phyloP scores from a whole-genome alignment of 257 asterid species.

The Euphrasia confusa region DNA sequence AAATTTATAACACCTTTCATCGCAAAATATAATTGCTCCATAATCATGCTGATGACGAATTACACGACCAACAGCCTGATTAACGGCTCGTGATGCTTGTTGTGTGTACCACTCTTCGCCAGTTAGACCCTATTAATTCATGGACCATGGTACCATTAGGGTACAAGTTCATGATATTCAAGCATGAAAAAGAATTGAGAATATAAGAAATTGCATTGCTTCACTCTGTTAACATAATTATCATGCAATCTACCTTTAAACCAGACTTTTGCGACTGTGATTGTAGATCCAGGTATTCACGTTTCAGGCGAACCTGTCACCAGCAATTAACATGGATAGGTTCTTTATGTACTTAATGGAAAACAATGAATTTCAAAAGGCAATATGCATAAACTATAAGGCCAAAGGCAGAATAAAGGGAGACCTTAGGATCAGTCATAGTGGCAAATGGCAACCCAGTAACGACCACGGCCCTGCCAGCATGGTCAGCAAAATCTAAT shows the following conservation, averaged over 20 bases:
- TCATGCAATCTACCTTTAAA: constrained; percentile 48
- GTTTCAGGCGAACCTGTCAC: constrained; percentile 90
- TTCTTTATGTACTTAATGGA: constrained; percentile 15
- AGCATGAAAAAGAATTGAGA: constrained; percentile 10
- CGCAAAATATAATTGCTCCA: constrained; percentile 94
- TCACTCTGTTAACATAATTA: constrained; percentile 18
- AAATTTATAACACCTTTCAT: constrained; percentile 58
- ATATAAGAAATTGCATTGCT: constrained; percentile 15
- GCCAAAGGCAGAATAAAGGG: constrained; percentile 27
- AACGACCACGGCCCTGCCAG: constrained; percentile 96
- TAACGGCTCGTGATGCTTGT: constrained; percentile 92
- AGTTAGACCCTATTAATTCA: constrained; percentile 54
- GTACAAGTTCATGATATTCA: constrained; percentile 15
- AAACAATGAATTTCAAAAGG: constrained; percentile 5
- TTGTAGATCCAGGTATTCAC: constrained; percentile 91
- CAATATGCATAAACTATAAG: constrained; percentile 11
- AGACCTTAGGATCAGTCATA: constrained; percentile 85
- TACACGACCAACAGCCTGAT: constrained; percentile 99
- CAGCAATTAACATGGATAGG: constrained; percentile 24
- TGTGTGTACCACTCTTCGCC: constrained; percentile 99
- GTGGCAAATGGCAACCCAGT: constrained; percentile 96
- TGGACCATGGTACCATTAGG: constrained; percentile 18
- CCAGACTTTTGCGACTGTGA: constrained; percentile 38
- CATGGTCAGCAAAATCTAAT: constrained; percentile 93
- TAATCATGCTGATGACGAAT: constrained; percentile 96